These are phyloP conservation scores for Pichia sp. DNA, from an alignment of 1,139 yeast genomes.

Conservation along the genomic window DNA sequence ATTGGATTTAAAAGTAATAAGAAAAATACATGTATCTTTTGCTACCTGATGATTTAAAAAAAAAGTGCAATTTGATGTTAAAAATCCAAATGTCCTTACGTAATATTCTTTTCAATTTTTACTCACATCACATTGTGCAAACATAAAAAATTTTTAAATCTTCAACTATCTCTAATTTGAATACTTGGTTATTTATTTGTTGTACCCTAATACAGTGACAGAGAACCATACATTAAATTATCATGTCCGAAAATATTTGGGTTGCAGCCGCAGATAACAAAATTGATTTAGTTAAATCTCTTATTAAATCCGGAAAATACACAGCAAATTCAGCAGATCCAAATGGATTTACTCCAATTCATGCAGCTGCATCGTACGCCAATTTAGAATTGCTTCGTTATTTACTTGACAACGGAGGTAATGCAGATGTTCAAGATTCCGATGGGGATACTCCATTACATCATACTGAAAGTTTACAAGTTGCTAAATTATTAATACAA, in stretches of 20 bases:
- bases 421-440: conserved; percentile 70
- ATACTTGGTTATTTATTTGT: too few relatives aligned
- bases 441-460: conserved; percentile 97
- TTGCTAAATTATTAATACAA: conserved; percentile 62
- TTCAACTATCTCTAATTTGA: too few relatives aligned
- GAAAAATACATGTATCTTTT: too few relatives aligned
- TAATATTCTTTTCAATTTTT: too few relatives aligned
- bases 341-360: conserved; percentile 92
- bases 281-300: conserved; percentile 48
- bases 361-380: conserved; percentile 94
- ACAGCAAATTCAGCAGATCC: conserved; percentile 75
- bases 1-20: too few relatives aligned
- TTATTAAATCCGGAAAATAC: conserved; percentile 45
- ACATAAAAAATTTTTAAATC: too few relatives aligned
- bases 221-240: too few relatives aligned
- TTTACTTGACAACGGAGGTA: conserved; percentile 59
- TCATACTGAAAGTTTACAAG: conserved; percentile 66
- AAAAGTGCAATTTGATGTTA: too few relatives aligned
- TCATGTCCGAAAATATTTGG: conserved; percentile 60
- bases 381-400: conserved; percentile 60
- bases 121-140: too few relatives aligned
- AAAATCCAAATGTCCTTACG: too few relatives aligned
- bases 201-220: too few relatives aligned
- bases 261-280: conserved; percentile 89
- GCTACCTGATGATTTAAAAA: too few relatives aligned